phyloP scores from a whole-genome alignment of 2,329 filamentous ascomycete species.

The Aspergillus sp. region DNA sequence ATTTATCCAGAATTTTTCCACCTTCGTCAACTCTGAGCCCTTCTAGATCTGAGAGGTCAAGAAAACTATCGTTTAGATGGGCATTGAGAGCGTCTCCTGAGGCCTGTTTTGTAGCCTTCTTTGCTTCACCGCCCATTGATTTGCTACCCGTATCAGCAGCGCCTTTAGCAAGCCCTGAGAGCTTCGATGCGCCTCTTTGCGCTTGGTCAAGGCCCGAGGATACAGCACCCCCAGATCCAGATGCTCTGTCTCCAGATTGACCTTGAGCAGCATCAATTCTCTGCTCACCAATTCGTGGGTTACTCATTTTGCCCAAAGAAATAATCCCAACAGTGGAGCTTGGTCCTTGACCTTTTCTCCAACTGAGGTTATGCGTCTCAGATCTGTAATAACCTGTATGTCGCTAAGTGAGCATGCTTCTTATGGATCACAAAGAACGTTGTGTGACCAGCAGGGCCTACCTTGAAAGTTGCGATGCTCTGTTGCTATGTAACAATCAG shows the following conservation, averaged over 20 bases:
- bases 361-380: no score
- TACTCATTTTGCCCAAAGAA: not conserved
- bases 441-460: no score
- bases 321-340: no score
- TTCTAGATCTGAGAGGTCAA: conserved; percentile 37
- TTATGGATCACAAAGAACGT: no score
- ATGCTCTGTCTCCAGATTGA: not conserved
- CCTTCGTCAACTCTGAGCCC: conserved; percentile 38
- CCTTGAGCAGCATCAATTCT: not conserved
- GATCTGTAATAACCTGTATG: no score
- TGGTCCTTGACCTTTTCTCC: no score
- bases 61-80: not conserved
- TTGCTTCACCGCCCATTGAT: not conserved
- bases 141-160: not conserved
- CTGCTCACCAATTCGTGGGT: not conserved
- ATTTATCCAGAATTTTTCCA: conserved; percentile 37
- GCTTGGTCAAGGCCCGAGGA: not conserved
- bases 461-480: no score
- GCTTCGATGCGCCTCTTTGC: not conserved
- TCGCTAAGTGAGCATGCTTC: no score
- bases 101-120: not conserved
- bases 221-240: not conserved
- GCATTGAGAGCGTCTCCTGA: not conserved
- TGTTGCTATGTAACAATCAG: no score
- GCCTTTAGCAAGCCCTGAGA: not conserved